Percentiles rank a stretch among this genome's conserved stretches.
Evolutionary conservation across 768 basidiomycete genomes (phyloP).

Genomic region (Panaeolus cyanescens): DNA sequence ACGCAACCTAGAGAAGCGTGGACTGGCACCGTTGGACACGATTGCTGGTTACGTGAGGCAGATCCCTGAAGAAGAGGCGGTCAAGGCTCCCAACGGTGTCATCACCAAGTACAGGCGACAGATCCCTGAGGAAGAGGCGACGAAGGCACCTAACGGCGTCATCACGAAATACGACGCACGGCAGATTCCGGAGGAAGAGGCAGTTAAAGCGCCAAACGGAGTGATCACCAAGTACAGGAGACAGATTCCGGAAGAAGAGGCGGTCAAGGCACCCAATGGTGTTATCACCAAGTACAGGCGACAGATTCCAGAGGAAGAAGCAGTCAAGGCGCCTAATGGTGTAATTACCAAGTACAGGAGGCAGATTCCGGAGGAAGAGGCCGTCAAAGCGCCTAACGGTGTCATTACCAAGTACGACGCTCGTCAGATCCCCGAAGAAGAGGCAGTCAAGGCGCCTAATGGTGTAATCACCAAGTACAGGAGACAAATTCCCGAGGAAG

Average conservation of each 20-base stretch:
- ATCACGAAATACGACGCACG: too few species aligned
- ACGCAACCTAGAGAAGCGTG: constrained; percentile 12
- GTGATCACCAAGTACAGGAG: constrained; percentile 25
- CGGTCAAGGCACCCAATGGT: constrained; percentile 22
- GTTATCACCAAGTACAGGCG: constrained; percentile 16
- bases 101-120: constrained; percentile 20
- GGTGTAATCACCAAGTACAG: constrained; percentile 20
- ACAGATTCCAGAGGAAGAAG: constrained; percentile 27
- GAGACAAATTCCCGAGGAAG: constrained; percentile 28
- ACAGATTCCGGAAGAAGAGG: constrained; percentile 26
- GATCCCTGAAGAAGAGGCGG: constrained; percentile 24
- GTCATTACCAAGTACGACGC: constrained; percentile 6
- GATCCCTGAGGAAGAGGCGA: constrained; percentile 21
- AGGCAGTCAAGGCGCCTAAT: constrained; percentile 18
- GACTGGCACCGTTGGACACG: constrained; percentile 21
- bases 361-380: constrained; percentile 23
- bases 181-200: constrained; percentile 24
- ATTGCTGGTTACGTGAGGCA: constrained; percentile 20
- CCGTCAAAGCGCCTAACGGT: constrained; percentile 19
- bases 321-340: constrained; percentile 36
- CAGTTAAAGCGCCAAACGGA: constrained; percentile 24
- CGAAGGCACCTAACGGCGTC: constrained; percentile 12
- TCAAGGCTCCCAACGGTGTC: constrained; percentile 17
- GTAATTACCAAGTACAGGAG: constrained; percentile 17
- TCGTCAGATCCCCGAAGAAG: constrained; percentile 27